phyloP scores from a whole-genome alignment of 2,329 filamentous ascomycete species.

The Incumbomyces lentus region DNA sequence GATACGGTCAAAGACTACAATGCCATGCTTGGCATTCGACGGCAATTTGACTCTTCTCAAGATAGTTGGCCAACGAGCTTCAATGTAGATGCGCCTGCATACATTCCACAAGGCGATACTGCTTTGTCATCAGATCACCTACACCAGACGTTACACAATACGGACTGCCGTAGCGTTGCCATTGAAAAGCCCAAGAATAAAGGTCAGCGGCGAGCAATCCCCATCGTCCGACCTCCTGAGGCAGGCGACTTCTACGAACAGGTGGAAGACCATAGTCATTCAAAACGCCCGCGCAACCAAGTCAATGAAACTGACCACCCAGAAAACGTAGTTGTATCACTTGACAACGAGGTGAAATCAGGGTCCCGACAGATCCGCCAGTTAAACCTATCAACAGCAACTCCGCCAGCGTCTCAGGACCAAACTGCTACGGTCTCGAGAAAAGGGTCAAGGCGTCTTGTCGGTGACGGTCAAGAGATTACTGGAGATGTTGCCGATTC shows the following conservation, averaged over 20 bases:
- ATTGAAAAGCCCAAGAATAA: not conserved
- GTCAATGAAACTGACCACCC: too few species aligned
- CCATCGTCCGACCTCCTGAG: constrained; percentile 18
- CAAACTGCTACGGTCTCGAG: not conserved
- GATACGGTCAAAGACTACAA: constrained; percentile 12
- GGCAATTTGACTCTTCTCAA: constrained; percentile 2
- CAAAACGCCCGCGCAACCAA: too few species aligned
- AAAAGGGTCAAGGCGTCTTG: not conserved
- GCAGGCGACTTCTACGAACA: too few species aligned
- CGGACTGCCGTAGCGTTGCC: not conserved
- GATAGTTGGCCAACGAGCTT: constrained; percentile 8
- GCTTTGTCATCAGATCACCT: not conserved
- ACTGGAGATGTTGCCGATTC: not conserved
- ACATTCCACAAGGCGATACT: constrained; percentile 11
- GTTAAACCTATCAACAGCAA: not conserved
- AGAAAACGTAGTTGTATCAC: too few species aligned
- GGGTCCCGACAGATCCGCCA: not conserved
- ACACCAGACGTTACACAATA: constrained; percentile 7
- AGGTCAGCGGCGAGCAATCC: constrained; percentile 10
- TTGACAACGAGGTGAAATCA: not conserved
- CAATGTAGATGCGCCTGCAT: constrained; percentile 16
- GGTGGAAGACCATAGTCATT: too few species aligned
- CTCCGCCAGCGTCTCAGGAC: not conserved
- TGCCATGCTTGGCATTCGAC: constrained; percentile 4
- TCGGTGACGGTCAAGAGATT: not conserved